Evolutionary conservation across 1,139 yeast genomes (phyloP).

Genomic region (Geotrichum phurueaensis): DNA sequence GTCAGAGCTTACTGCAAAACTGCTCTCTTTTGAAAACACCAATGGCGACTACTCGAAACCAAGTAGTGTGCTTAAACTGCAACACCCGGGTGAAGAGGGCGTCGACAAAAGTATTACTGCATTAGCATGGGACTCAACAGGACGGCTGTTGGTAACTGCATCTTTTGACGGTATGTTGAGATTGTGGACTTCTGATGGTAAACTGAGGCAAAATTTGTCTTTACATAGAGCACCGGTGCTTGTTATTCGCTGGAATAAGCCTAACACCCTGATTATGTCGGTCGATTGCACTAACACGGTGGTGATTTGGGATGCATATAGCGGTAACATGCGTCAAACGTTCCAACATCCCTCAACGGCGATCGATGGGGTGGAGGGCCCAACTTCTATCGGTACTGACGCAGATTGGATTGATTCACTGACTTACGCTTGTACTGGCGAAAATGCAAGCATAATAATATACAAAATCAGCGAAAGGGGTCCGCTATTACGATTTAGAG

Average conservation of each 20-base stretch:
- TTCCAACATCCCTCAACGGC: constrained; percentile 18
- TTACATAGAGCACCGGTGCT: constrained; percentile 51
- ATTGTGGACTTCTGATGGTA: constrained; percentile 33
- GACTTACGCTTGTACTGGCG: constrained; percentile 66
- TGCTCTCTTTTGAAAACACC: constrained; percentile 11
- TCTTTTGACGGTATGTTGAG: constrained; percentile 32
- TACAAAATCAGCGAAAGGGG: constrained; percentile 48
- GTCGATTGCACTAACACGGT: constrained; percentile 40
- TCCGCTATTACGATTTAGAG: constrained; percentile 58
- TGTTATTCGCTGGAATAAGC: constrained; percentile 46
- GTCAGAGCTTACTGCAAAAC: constrained; percentile 12
- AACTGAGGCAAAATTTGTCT: constrained; percentile 52
- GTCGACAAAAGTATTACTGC: constrained; percentile 30
- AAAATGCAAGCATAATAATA: constrained; percentile 51
- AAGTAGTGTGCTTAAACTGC: constrained; percentile 2
- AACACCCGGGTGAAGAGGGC: constrained; percentile 15
- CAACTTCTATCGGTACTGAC: constrained; percentile 41
- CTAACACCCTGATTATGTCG: constrained; percentile 40
- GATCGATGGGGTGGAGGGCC: constrained; percentile 4
- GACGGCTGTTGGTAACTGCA: constrained; percentile 32
- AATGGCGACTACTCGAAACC: constrained; percentile 2
- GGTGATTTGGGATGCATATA: constrained; percentile 50
- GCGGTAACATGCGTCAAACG: constrained; percentile 42
- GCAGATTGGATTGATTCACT: constrained; percentile 67
- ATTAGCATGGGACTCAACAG: constrained; percentile 31